Conservation (phyloP, 2,329 filamentous ascomycete species). For the Fusarium chlamydosporum region DNA sequence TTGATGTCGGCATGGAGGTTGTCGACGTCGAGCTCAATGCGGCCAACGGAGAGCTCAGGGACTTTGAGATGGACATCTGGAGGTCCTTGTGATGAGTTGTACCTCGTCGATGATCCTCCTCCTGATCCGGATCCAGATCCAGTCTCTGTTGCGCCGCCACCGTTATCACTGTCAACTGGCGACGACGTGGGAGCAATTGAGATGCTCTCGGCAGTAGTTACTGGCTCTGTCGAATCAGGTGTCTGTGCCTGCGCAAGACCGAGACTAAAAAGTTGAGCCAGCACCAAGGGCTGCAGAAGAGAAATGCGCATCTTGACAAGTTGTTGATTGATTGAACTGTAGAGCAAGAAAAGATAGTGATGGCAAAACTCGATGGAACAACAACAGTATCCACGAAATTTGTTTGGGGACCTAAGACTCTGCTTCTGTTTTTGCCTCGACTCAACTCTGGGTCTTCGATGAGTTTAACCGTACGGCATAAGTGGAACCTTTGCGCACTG, state of each 20-base stretch:
- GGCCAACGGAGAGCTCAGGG: slow-evolving; percentile 28
- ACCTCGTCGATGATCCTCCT: not conserved
- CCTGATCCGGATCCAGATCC: not conserved
- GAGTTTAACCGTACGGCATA: slow-evolving; percentile 12
- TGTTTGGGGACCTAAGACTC: not conserved
- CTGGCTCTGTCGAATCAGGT: slow-evolving; percentile 30
- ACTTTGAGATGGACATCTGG: slow-evolving; percentile 35
- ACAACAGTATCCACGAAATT: not conserved
- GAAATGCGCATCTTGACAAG: slow-evolving; percentile 24
- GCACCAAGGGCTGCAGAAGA: slow-evolving; percentile 16
- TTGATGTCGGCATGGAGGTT: slow-evolving; percentile 36
- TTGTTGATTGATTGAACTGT: not conserved
- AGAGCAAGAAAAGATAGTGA: not conserved
- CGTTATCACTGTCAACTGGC: not conserved
- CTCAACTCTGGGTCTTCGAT: slow-evolving; percentile 1
- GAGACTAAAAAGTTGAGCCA: slow-evolving; percentile 18
- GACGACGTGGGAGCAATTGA: slow-evolving; percentile 16
- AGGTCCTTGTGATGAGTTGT: slow-evolving; percentile 28
- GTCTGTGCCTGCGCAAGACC: slow-evolving; percentile 25
- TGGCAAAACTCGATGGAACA: not conserved
- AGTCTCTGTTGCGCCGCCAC: slow-evolving; percentile 14
- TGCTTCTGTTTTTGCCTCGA: slow-evolving; percentile 11
- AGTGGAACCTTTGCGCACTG: slow-evolving; percentile 4
- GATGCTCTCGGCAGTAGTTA: slow-evolving; percentile 30
- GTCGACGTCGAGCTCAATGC: slow-evolving; percentile 34